Evolutionary conservation across 2,329 filamentous ascomycete genomes (phyloP).

Genomic region (Teratosphaeria viscida): DNA sequence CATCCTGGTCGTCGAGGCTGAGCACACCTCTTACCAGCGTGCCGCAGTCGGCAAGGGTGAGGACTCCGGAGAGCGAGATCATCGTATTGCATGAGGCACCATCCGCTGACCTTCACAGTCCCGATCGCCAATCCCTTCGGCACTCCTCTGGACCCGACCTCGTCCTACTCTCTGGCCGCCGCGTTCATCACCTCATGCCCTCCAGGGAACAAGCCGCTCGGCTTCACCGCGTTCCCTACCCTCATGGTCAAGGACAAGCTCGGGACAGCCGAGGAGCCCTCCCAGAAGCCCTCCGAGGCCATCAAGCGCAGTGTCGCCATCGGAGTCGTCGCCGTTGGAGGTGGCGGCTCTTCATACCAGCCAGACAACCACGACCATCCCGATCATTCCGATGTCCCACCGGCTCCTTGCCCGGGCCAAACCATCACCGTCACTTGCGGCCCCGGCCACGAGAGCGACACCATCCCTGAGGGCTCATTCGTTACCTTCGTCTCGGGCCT

Average conservation of each 20-base stretch:
- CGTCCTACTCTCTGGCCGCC: constrained; percentile 55
- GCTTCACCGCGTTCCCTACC: constrained; percentile 40
- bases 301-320: not conserved
- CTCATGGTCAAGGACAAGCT: constrained; percentile 7
- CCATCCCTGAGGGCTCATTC: constrained; percentile 4
- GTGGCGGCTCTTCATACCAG: not conserved
- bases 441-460: not conserved
- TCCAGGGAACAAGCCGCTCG: constrained; percentile 42
- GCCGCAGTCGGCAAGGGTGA: constrained; percentile 39
- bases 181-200: constrained; percentile 52
- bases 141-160: constrained; percentile 44
- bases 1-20: constrained; percentile 53
- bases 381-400: no score
- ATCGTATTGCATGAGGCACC: constrained; percentile 26
- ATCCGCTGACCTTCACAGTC: not conserved
- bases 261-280: constrained; percentile 5
- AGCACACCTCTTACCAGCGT: constrained; percentile 51
- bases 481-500: constrained; percentile 12
- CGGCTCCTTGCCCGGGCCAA: constrained; percentile 3
- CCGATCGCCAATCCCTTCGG: constrained; percentile 41
- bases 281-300: not conserved
- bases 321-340: no score
- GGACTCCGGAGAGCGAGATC: constrained; percentile 16
- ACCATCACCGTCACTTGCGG: constrained; percentile 4
- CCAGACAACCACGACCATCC: no score